phyloP scores from a whole-genome alignment of 1,284 basidiomycete genomes.

The Prillingera fragicola region DNA sequence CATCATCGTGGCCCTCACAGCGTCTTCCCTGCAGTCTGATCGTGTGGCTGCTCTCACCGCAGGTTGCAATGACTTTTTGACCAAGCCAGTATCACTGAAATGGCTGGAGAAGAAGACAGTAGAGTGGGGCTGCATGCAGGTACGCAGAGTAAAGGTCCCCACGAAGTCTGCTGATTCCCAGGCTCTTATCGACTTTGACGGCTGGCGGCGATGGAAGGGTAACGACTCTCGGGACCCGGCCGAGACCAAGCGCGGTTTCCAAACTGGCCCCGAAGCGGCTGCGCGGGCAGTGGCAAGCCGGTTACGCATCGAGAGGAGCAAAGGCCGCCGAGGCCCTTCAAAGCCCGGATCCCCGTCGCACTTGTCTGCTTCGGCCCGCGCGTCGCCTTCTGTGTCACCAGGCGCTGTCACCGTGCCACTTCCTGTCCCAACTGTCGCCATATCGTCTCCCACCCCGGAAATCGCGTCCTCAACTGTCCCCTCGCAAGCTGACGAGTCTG shows the following conservation, averaged over 20 bases:
- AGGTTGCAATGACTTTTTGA: constrained; percentile 98
- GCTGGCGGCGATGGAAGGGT: constrained; percentile 46
- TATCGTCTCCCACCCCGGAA: too few relatives aligned
- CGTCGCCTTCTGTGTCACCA: too few relatives aligned
- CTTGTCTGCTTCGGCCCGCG: neutral
- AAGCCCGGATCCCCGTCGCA: too few relatives aligned
- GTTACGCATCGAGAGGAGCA: constrained; percentile 39
- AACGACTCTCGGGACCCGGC: constrained; percentile 27
- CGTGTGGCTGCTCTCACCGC: constrained; percentile 92
- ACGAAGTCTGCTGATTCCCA: constrained; percentile 24
- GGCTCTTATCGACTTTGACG: constrained; percentile 50
- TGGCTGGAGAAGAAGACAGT: constrained; percentile 99
- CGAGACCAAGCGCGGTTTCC: constrained; percentile 41
- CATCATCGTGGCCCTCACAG: constrained; percentile 97
- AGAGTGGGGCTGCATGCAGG: constrained; percentile 73
- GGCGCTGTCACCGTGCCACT: too few relatives aligned
- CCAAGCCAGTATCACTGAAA: constrained; percentile 88
- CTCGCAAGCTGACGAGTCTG: too few relatives aligned
- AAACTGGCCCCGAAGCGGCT: constrained; percentile 38
- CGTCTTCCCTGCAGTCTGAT: constrained; percentile 86
- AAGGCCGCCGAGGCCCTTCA: constrained; percentile 4
- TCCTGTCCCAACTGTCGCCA: too few relatives aligned
- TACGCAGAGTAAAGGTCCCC: constrained; percentile 16
- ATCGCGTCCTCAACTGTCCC: too few relatives aligned
- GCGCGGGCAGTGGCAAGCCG: constrained; percentile 39